These are phyloP conservation scores for Bremia lactucae DNA, from an alignment of 352 stramenopile species.

Conservation along the genomic window DNA sequence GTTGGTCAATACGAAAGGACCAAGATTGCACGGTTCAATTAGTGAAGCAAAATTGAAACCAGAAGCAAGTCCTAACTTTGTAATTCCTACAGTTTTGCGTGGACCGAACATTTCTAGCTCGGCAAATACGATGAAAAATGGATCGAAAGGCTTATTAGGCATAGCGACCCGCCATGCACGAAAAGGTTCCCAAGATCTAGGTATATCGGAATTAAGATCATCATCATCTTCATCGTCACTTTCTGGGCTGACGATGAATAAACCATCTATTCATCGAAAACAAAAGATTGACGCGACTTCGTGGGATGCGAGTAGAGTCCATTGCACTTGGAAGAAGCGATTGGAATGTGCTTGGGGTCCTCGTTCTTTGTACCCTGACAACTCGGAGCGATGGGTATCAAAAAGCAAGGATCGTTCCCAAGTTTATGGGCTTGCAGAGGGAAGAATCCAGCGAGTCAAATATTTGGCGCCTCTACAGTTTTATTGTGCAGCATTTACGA, in stretches of 20 bases:
- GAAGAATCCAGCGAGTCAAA: conserved; percentile 17
- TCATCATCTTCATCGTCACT: conserved; percentile 14
- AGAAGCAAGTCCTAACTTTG: background rate
- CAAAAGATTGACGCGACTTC: conserved; percentile 13
- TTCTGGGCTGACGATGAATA: conserved; percentile 9
- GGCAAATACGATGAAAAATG: background rate
- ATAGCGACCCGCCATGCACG: conserved; percentile 7
- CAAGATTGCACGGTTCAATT: conserved; percentile 11
- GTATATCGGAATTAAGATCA: conserved; percentile 6
- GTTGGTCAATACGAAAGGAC: conserved; percentile 27
- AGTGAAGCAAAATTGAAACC: conserved; percentile 5
- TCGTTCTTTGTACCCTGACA: conserved; percentile 35
- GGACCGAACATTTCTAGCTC: conserved; percentile 1
- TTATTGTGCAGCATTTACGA: conserved; percentile 39
- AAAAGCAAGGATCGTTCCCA: conserved; percentile 6
- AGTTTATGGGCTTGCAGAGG: conserved; percentile 18
- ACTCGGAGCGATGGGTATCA: conserved; percentile 17
- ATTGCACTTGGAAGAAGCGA: conserved; percentile 44
- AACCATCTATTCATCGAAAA: conserved; percentile 4
- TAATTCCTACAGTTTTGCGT: background rate
- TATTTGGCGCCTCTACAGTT: conserved; percentile 24
- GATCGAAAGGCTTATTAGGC: conserved; percentile 2
- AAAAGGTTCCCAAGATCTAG: conserved; percentile 9
- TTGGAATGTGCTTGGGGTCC: conserved; percentile 48
- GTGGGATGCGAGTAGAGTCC: conserved; percentile 19